These are phyloP conservation scores for Penicillium sp. DNA, from an alignment of 2,329 filamentous ascomycete species.

Conservation along the genomic window DNA sequence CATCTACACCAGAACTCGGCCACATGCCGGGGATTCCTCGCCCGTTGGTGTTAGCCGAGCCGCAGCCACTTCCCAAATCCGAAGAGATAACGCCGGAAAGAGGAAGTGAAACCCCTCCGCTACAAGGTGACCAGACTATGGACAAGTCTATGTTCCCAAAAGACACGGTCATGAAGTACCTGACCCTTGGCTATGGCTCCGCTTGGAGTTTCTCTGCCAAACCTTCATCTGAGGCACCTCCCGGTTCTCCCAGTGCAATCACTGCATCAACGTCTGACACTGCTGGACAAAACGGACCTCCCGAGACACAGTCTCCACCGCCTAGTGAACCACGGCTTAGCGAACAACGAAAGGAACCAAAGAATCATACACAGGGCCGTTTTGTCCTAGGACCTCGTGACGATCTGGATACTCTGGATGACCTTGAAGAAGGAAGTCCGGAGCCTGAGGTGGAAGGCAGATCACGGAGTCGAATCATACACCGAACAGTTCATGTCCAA, in stretches of 20 bases:
- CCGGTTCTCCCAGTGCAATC: slow-evolving; percentile 25
- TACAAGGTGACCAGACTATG: slow-evolving; percentile 19
- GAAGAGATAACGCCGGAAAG: slow-evolving; percentile 10
- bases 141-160: slow-evolving; percentile 37
- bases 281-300: not conserved
- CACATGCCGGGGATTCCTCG: slow-evolving; percentile 45
- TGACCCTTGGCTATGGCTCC: slow-evolving; percentile 51
- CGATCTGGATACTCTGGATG: slow-evolving; percentile 35
- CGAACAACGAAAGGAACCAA: not conserved
- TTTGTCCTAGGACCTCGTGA: slow-evolving; percentile 33
- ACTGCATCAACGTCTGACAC: slow-evolving; percentile 10
- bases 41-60: slow-evolving; percentile 37
- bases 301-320: not conserved
- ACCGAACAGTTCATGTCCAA: slow-evolving; percentile 37
- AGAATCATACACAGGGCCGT: slow-evolving; percentile 3
- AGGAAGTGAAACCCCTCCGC: slow-evolving; percentile 17
- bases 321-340: not conserved
- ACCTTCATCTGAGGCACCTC: slow-evolving; percentile 24
- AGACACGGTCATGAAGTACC: slow-evolving; percentile 49
- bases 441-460: slow-evolving; percentile 19
- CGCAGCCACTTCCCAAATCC: slow-evolving; percentile 15
- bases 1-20: slow-evolving; percentile 20
- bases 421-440: slow-evolving; percentile 26
- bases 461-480: slow-evolving; percentile 32
- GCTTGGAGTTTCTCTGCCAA: slow-evolving; percentile 44